phyloP scores from a whole-genome alignment of 257 asterid genomes.

The Gardenia jasminoides region DNA sequence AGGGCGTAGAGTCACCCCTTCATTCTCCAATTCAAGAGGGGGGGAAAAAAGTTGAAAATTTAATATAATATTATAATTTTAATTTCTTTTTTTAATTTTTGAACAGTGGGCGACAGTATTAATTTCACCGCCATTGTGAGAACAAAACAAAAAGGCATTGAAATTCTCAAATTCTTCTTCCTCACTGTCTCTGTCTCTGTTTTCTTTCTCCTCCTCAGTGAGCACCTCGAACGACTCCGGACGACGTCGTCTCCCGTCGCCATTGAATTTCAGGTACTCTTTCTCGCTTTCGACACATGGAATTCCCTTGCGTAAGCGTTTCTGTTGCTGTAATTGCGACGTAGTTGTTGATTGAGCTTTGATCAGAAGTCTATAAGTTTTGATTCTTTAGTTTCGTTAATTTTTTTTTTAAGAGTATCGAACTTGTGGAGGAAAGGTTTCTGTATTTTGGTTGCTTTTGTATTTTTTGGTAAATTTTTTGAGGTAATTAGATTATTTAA shows the following conservation, averaged over 20 bases:
- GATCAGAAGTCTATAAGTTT: neutral
- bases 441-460: neutral
- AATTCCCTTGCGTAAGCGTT: neutral
- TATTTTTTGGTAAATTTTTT: neutral
- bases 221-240: neutral
- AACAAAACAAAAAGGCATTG: neutral
- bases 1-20: too few relatives aligned
- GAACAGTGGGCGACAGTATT: too few relatives aligned
- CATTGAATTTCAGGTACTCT: neutral
- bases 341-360: neutral
- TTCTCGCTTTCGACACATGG: too few relatives aligned
- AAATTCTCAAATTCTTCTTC: neutral
- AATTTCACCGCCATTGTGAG: neutral
- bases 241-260: neutral
- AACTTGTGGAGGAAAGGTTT: neutral
- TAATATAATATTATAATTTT: too few relatives aligned
- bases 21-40: too few relatives aligned
- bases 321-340: neutral
- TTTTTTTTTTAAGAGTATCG: neutral
- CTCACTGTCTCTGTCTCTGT: neutral
- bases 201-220: neutral
- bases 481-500: neutral
- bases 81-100: too few relatives aligned
- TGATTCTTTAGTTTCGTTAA: neutral
- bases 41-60: too few relatives aligned